These are phyloP conservation scores for Monosporascus sp. DNA, from an alignment of 2,329 filamentous ascomycete species.

Conservation along the genomic window DNA sequence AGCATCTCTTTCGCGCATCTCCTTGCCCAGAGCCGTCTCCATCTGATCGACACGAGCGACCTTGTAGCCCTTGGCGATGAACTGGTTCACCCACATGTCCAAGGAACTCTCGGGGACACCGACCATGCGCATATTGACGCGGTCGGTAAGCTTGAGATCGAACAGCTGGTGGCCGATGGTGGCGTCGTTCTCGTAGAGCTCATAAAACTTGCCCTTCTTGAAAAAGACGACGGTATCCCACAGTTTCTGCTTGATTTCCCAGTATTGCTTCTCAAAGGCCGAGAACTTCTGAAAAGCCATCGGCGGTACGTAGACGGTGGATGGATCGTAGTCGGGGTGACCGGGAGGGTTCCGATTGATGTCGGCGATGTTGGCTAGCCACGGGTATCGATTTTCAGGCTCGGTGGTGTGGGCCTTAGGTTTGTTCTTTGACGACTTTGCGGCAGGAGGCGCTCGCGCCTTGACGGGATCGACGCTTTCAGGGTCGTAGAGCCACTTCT, in stretches of 20 bases:
- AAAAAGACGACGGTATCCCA: slow-evolving; percentile 99
- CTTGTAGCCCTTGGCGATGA: slow-evolving; percentile 96
- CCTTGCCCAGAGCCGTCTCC: slow-evolving; percentile 91
- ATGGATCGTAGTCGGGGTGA: slow-evolving; percentile 85
- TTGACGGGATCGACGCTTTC: slow-evolving; percentile 34
- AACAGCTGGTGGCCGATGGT: slow-evolving; percentile 95
- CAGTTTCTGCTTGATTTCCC: slow-evolving; percentile 97
- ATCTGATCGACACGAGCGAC: slow-evolving; percentile 95
- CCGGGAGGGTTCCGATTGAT: slow-evolving; percentile 73
- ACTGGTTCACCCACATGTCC: slow-evolving; percentile 97
- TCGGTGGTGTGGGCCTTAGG: slow-evolving; percentile 75
- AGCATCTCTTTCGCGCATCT: slow-evolving; percentile 90
- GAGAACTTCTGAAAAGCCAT: slow-evolving; percentile 77
- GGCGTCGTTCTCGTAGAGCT: slow-evolving; percentile 96
- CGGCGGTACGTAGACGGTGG: slow-evolving; percentile 85
- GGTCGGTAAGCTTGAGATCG: slow-evolving; percentile 93
- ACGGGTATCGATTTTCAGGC: slow-evolving; percentile 80
- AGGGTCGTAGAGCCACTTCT: slow-evolving; percentile 70
- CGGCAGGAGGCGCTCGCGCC: slow-evolving; percentile 15
- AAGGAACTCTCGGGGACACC: slow-evolving; percentile 92
- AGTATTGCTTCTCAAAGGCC: slow-evolving; percentile 96
- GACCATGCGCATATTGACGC: slow-evolving; percentile 99
- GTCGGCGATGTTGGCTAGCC: slow-evolving; percentile 82
- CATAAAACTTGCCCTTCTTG: slow-evolving; percentile 99
- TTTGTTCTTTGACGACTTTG: slow-evolving; percentile 34